These are phyloP conservation scores for Myxozyma nipponensis DNA, from an alignment of 805 yeast genomes.

Conservation along the genomic window DNA sequence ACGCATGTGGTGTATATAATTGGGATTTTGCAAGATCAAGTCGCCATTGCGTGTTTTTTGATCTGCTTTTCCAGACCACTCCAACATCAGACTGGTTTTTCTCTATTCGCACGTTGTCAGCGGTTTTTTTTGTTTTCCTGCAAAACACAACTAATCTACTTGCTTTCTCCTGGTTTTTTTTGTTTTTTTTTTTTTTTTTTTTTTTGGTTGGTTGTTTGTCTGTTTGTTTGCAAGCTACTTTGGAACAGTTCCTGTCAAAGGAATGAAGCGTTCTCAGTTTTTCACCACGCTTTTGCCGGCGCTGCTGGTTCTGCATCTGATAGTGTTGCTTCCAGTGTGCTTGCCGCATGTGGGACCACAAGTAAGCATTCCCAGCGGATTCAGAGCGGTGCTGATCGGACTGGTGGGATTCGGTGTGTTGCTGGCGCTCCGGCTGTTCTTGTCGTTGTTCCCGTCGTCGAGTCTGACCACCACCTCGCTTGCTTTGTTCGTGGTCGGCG, in stretches of 20 bases:
- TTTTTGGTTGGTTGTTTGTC: not conserved
- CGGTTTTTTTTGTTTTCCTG: not conserved
- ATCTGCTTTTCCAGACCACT: too few relatives aligned
- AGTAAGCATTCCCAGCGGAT: conserved; percentile 5
- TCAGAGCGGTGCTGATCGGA: conserved; percentile 17
- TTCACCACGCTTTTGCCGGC: conserved; percentile 19
- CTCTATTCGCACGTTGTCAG: not conserved
- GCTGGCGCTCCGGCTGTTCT: conserved; percentile 15
- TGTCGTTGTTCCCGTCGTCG: conserved; percentile 23
- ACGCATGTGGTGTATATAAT: too few relatives aligned
- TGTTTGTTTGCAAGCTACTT: not conserved
- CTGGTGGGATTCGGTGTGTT: conserved; percentile 17
- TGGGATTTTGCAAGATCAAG: too few relatives aligned
- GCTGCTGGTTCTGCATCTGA: conserved; percentile 15
- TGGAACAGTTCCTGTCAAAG: too few relatives aligned
- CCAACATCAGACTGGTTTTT: too few relatives aligned
- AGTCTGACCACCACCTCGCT: conserved; percentile 21
- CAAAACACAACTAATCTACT: too few relatives aligned
- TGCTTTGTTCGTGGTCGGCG: conserved; percentile 21
- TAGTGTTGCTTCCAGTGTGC: conserved; percentile 14
- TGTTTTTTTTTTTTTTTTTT: not conserved
- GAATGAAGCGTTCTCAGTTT: conserved; percentile 23
- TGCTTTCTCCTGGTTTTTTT: not conserved
- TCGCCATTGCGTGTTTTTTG: too few relatives aligned
- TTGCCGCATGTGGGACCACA: conserved; percentile 19